Percentiles rank a stretch among this genome's conserved stretches.
phyloP scores from a whole-genome alignment of 2,329 filamentous ascomycete genomes.

The Beauveria australis region DNA sequence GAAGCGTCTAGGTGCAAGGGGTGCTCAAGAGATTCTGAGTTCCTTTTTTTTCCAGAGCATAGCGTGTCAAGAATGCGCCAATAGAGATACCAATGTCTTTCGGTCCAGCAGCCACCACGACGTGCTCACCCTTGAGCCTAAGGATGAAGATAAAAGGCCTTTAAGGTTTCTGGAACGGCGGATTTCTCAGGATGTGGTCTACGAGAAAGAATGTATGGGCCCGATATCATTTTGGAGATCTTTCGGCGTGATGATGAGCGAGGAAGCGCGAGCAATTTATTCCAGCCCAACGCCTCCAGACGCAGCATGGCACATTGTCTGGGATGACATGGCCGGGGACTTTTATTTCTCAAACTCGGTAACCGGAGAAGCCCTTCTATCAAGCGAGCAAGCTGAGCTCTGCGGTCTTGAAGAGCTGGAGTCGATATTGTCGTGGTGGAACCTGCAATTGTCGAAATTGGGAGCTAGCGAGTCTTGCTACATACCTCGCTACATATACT shows the following conservation, averaged over 20 bases:
- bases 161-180: neutral
- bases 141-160: neutral
- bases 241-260: neutral
- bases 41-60: neutral
- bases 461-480: neutral
- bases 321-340: neutral
- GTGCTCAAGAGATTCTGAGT: neutral
- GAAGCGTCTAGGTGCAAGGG: neutral
- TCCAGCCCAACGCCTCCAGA: neutral
- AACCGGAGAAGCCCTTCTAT: neutral
- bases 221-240: neutral
- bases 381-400: neutral
- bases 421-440: neutral
- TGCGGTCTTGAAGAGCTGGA: neutral
- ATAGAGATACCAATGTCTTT: neutral
- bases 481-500: neutral
- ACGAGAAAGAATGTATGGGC: neutral
- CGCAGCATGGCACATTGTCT: neutral
- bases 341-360: neutral
- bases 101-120: neutral
- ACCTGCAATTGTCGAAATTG: neutral
- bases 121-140: neutral
- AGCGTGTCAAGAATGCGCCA: neutral
- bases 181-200: neutral
- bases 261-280: neutral